These are phyloP conservation scores for Trichoderma atrobrunneum DNA, from an alignment of 2,329 filamentous ascomycete species.

Conservation along the genomic window DNA sequence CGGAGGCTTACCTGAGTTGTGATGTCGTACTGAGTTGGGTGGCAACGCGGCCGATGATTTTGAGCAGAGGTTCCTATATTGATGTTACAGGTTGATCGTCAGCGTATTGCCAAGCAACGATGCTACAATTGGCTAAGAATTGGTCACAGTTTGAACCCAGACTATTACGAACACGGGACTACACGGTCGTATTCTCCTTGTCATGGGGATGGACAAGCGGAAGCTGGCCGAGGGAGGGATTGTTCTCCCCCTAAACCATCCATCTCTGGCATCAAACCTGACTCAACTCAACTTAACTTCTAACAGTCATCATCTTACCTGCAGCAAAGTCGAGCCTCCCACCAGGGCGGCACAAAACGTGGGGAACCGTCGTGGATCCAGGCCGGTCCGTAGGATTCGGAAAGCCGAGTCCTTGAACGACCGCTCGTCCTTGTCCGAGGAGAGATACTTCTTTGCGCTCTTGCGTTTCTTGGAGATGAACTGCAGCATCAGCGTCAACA, in stretches of 20 bases:
- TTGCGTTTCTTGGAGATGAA: conserved; percentile 42
- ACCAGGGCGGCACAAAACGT: conserved; percentile 60
- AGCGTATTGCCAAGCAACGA: not conserved
- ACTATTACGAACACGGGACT: not conserved
- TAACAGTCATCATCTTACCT: conserved; percentile 41
- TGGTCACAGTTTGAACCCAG: not conserved
- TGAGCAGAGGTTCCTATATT: conserved; percentile 32
- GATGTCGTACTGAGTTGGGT: conserved; percentile 26
- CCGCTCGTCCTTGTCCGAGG: conserved; percentile 28
- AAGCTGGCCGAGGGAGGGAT: not conserved
- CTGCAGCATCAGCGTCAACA: conserved; percentile 54
- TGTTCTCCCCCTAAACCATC: not conserved
- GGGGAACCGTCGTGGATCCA: conserved; percentile 57
- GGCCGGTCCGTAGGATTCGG: conserved; percentile 48
- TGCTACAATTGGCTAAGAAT: not conserved
- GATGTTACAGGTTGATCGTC: not conserved
- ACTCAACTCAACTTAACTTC: not conserved
- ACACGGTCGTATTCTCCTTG: not conserved
- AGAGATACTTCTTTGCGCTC: conserved; percentile 29
- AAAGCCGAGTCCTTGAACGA: conserved; percentile 34
- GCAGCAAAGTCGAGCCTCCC: conserved; percentile 59
- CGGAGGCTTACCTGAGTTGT: conserved; percentile 29
- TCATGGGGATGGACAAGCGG: not conserved
- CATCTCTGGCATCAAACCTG: not conserved
- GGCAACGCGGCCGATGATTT: conserved; percentile 28